These are phyloP conservation scores for Penicillium alfredii DNA, from an alignment of 495 filamentous ascomycete species.

Conservation along the genomic window DNA sequence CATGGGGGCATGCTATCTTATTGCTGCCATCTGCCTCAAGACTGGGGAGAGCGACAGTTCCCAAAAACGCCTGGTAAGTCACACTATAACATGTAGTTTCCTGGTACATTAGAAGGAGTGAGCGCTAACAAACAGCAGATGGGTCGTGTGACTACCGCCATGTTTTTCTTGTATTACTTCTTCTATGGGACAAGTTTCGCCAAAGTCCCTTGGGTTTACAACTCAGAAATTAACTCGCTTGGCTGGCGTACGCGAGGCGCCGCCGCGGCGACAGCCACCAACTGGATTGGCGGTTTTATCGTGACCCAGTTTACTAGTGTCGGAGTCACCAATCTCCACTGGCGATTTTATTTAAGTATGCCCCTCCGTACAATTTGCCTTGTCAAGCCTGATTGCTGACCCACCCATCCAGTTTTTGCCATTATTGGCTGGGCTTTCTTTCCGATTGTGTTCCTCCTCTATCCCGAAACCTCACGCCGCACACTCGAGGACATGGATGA, in stretches of 20 bases:
- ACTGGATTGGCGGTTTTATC: conserved; percentile 30
- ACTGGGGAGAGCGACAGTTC: conserved; percentile 16
- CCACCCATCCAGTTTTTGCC: conserved; percentile 20
- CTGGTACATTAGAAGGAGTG: too few species aligned
- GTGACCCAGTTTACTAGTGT: conserved; percentile 32
- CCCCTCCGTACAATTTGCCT: neutral
- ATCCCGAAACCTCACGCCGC: conserved; percentile 50
- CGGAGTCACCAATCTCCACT: conserved; percentile 29
- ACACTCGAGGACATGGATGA: conserved; percentile 49
- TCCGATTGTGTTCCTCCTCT: conserved; percentile 34
- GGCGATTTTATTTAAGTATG: conserved; percentile 30
- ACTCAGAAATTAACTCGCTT: conserved; percentile 34
- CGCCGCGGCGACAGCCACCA: conserved; percentile 26
- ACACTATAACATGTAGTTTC: too few species aligned
- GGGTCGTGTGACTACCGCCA: conserved; percentile 22
- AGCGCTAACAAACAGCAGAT: conserved; percentile 10
- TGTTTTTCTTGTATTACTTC: conserved; percentile 34
- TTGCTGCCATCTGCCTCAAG: conserved; percentile 23
- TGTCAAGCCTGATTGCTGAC: neutral
- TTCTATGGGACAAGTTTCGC: conserved; percentile 29
- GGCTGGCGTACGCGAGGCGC: conserved; percentile 27
- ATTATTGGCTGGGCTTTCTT: conserved; percentile 25
- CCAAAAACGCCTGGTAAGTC: conserved; percentile 12
- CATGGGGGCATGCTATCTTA: conserved; percentile 21
- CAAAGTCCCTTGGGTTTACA: conserved; percentile 39